A percentile compares a stretch with the other conserved stretches of the same genome.
phyloP scores from a whole-genome alignment of 257 asterid species.

The Cinchona pubescens region DNA sequence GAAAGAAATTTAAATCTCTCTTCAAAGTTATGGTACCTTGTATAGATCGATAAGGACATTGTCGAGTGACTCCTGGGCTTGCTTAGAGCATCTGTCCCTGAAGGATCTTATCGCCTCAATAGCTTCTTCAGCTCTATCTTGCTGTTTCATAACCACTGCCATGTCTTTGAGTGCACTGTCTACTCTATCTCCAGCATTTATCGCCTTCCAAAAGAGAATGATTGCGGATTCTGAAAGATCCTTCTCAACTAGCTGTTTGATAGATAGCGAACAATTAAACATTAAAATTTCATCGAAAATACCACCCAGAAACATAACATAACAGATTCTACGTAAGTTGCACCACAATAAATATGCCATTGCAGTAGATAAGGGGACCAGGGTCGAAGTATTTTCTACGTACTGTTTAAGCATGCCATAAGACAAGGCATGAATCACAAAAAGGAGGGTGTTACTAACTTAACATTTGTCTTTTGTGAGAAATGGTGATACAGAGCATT shows the following conservation, averaged over 20 bases:
- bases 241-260: slow-evolving; percentile 64
- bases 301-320: not conserved
- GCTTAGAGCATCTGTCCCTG: slow-evolving; percentile 67
- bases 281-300: slow-evolving; percentile 5
- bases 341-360: too few relatives aligned
- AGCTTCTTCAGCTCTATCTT: slow-evolving; percentile 73
- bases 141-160: slow-evolving; percentile 94
- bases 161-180: slow-evolving; percentile 92
- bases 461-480: not conserved
- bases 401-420: not conserved
- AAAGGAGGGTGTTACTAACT: not conserved
- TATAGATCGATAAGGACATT: slow-evolving; percentile 73
- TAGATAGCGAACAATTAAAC: slow-evolving; percentile 14
- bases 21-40: too few relatives aligned
- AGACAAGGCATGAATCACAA: not conserved
- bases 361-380: not conserved
- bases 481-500: not conserved
- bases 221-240: slow-evolving; percentile 75
- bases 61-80: slow-evolving; percentile 87
- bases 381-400: not conserved
- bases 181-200: slow-evolving; percentile 77
- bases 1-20: too few relatives aligned
- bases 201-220: slow-evolving; percentile 75
- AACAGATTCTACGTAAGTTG: not conserved
- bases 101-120: slow-evolving; percentile 80